Percentiles rank a stretch among this genome's conserved stretches.
Evolutionary conservation across 208 protist species (phyloP).

Genomic region (Acanthamoeba triangularis): DNA sequence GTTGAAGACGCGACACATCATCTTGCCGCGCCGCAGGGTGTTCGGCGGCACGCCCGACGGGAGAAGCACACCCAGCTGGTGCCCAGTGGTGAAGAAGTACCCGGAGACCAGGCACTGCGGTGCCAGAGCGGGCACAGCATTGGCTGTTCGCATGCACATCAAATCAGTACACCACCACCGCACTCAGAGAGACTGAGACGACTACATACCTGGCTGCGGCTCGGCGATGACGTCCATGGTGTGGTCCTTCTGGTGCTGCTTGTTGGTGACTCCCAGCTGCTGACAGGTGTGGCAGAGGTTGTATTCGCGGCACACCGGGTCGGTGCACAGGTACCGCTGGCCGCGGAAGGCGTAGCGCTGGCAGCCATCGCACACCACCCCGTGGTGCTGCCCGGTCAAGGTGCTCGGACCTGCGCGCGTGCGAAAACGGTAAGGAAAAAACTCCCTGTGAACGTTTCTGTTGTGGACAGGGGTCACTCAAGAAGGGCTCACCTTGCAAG

Average conservation of each 20-base stretch:
- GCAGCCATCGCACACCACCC: conserved; percentile 52
- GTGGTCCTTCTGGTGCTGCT: conserved; percentile 21
- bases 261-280: conserved; percentile 30
- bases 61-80: conserved; percentile 45
- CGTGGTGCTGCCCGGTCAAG: conserved; percentile 36
- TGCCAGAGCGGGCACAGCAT: conserved; percentile 30
- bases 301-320: conserved; percentile 24
- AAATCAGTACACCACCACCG: neutral
- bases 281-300: conserved; percentile 66
- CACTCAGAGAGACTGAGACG: no score
- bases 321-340: conserved; percentile 25
- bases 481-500: conserved; percentile 21
- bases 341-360: conserved; percentile 52
- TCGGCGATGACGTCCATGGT: conserved; percentile 20
- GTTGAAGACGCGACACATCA: conserved; percentile 56
- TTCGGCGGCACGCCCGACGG: conserved; percentile 30
- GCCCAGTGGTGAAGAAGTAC: conserved; percentile 49
- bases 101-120: conserved; percentile 44
- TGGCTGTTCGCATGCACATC: neutral
- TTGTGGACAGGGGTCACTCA: no score
- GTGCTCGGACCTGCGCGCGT: neutral
- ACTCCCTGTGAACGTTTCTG: neutral
- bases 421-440: neutral
- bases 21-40: conserved; percentile 9
- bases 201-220: conserved; percentile 27